Base-by-base conservation (phyloP, 2,329 filamentous ascomycete genomes). In the Neopestalotiopsis sp. region DNA sequence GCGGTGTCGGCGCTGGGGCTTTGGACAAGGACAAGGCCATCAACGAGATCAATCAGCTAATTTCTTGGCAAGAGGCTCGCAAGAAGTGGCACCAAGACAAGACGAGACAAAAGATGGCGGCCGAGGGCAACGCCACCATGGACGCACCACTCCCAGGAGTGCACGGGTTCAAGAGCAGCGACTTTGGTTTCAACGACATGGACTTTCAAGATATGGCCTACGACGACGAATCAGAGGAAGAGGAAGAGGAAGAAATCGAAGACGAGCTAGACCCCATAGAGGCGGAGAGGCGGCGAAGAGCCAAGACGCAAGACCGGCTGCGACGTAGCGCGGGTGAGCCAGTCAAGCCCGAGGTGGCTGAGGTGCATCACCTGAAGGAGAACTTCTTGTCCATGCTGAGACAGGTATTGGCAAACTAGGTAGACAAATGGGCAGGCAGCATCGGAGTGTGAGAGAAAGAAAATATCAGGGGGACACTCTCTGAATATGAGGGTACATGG, bases 61-160 rank as follows among this genome's bases (percentile, higher is more conserved):
- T 99, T 74, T 87, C 91, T 62, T 99, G 96, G 96, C 96, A 99
- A 80, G 94, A 95, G 78, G 93, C 94, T 57, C 87, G 96, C 67
- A 98, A 99, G 87, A 95, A 95, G 82, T 99, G 96, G 96, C 96
- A 99, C 79, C 91, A 95, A 70, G 94, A 97, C 82, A 99, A 99
- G 86, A 99, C 96, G 9, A 86, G 95, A 67, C 96, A 98, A 83
- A 99, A 99, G 87, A 98, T 99, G 96, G 96, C 96, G 0, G 94
- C 94, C 2, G 94, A 95, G 76, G 90, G 90, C 3, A 85, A 79
- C 6, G 85, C 85, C 5, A 83, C 84, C 49, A 78, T 79, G 10
- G 84, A 82, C 65, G 80, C 82, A 20, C 85, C 85, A 32, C 80
- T 87, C 6, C 88, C 87, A 9, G 89, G 84, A 30, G 84, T 86